Evolutionary conservation across 2,329 filamentous ascomycete species (phyloP).

Genomic region (Aspergillus felis): DNA sequence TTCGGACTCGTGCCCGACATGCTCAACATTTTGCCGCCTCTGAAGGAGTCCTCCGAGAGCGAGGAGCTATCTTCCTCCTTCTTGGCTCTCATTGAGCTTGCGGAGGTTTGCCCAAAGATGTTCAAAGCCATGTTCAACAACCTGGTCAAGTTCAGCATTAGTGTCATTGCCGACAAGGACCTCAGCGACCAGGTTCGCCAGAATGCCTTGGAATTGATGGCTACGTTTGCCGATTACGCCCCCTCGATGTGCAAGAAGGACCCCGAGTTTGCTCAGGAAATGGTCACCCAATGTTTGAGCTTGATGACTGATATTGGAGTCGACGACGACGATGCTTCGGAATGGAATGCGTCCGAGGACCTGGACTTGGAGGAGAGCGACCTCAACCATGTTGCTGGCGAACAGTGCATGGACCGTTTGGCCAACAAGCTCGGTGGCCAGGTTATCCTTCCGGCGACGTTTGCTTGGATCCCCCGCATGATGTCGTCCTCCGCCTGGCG

Average conservation of each 20-base stretch:
- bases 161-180: slow-evolving; percentile 94
- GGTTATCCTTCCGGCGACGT: slow-evolving; percentile 87
- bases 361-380: slow-evolving; percentile 95
- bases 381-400: slow-evolving; percentile 92
- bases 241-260: slow-evolving; percentile 95
- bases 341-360: slow-evolving; percentile 92
- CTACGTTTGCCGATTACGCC: slow-evolving; percentile 92
- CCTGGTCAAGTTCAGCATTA: slow-evolving; percentile 86
- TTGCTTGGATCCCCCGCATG: slow-evolving; percentile 96
- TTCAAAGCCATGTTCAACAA: slow-evolving; percentile 93
- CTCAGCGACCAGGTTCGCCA: slow-evolving; percentile 85
- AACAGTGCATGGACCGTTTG: slow-evolving; percentile 96
- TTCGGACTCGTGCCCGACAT: slow-evolving; percentile 83
- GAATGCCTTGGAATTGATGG: slow-evolving; percentile 95
- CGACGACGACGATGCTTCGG: slow-evolving; percentile 89
- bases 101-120: slow-evolving; percentile 94
- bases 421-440: slow-evolving; percentile 96
- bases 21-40: slow-evolving; percentile 87
- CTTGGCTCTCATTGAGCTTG: slow-evolving; percentile 86
- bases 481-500: slow-evolving; percentile 93
- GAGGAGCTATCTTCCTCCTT: slow-evolving; percentile 89
- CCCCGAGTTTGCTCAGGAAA: slow-evolving; percentile 82
- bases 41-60: slow-evolving; percentile 87
- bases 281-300: slow-evolving; percentile 97
- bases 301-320: slow-evolving; percentile 95